Conservation (phyloP, 371 early-diverging fungal species). For the Nematocida minor region DNA sequence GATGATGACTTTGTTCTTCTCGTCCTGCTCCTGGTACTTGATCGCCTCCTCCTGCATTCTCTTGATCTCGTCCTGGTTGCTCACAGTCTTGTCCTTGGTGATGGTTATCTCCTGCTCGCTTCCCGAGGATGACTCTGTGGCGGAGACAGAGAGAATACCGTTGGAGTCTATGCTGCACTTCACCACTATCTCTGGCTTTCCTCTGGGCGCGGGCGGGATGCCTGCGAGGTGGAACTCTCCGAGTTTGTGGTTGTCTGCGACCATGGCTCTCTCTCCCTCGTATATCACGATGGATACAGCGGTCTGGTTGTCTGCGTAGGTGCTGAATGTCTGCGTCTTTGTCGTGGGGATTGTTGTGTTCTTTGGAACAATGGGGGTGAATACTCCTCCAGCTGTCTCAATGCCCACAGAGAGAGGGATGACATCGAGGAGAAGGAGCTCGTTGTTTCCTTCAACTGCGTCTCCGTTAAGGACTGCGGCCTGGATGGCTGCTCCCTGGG, state of each 20-base stretch:
- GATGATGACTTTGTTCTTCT: slow-evolving; percentile 43
- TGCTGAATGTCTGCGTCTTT: slow-evolving; percentile 81
- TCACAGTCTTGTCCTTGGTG: slow-evolving; percentile 61
- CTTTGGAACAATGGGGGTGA: slow-evolving; percentile 82
- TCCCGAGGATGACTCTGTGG: slow-evolving; percentile 68
- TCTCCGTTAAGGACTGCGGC: slow-evolving; percentile 80
- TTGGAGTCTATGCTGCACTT: slow-evolving; percentile 70
- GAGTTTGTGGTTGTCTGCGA: slow-evolving; percentile 82
- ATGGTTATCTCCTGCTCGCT: slow-evolving; percentile 68
- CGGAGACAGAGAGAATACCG: slow-evolving; percentile 69
- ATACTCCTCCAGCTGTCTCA: slow-evolving; percentile 87
- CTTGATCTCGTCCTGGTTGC: slow-evolving; percentile 36
- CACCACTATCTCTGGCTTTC: slow-evolving; percentile 69
- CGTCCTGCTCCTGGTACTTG: slow-evolving; percentile 38
- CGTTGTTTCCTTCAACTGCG: slow-evolving; percentile 23
- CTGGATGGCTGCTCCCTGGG: slow-evolving; percentile 94
- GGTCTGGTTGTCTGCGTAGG: slow-evolving; percentile 83
- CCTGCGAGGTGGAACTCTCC: slow-evolving; percentile 81
- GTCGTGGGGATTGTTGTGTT: slow-evolving; percentile 81
- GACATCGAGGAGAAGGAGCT: slow-evolving; percentile 71
- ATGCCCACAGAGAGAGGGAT: slow-evolving; percentile 80
- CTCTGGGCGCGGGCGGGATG: slow-evolving; percentile 71
- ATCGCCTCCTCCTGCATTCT: slow-evolving; percentile 51
- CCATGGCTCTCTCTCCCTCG: slow-evolving; percentile 80
- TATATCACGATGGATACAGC: slow-evolving; percentile 80